Evolutionary conservation across 2,329 filamentous ascomycete genomes (phyloP).

Genomic region (Fusarium continuum): DNA sequence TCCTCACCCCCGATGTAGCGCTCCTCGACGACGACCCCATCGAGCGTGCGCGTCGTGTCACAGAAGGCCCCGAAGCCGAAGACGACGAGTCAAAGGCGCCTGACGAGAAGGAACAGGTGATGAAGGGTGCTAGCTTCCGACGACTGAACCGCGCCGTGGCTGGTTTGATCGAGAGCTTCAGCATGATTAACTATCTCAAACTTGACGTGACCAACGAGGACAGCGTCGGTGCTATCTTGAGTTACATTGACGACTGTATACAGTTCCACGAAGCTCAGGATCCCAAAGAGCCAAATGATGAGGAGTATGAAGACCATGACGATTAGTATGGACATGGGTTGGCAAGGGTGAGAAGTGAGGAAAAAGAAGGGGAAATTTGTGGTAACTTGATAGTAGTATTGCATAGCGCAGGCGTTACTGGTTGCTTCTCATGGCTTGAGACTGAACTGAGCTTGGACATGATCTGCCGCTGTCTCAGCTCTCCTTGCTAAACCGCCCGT

Average conservation of each 20-base stretch:
- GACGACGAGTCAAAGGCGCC: conserved; percentile 68
- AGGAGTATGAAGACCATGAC: conserved; percentile 54
- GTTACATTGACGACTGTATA: conserved; percentile 93
- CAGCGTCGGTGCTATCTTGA: conserved; percentile 83
- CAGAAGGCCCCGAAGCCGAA: conserved; percentile 53
- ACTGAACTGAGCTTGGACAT: conserved; percentile 27
- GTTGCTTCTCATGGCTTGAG: conserved; percentile 33
- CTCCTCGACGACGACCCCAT: conserved; percentile 82
- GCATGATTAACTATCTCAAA: conserved; percentile 95
- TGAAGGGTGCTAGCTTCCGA: conserved; percentile 84
- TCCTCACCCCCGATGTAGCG: conserved; percentile 84
- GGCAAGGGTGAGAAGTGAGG: conserved; percentile 13
- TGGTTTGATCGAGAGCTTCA: conserved; percentile 93
- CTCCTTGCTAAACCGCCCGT: not conserved
- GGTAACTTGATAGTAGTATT: conserved; percentile 36
- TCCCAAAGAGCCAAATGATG: conserved; percentile 80
- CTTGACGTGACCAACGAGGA: conserved; percentile 92
- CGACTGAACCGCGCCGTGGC: conserved; percentile 88
- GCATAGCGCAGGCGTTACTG: conserved; percentile 47
- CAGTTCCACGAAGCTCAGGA: conserved; percentile 95
- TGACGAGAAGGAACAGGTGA: conserved; percentile 72
- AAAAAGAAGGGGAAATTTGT: conserved; percentile 23
- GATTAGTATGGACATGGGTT: conserved; percentile 16
- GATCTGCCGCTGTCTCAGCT: conserved; percentile 13
- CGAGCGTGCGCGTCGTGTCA: conserved; percentile 54